phyloP scores from a whole-genome alignment of 345 rosid genomes.

The Nasturtium officinale region DNA sequence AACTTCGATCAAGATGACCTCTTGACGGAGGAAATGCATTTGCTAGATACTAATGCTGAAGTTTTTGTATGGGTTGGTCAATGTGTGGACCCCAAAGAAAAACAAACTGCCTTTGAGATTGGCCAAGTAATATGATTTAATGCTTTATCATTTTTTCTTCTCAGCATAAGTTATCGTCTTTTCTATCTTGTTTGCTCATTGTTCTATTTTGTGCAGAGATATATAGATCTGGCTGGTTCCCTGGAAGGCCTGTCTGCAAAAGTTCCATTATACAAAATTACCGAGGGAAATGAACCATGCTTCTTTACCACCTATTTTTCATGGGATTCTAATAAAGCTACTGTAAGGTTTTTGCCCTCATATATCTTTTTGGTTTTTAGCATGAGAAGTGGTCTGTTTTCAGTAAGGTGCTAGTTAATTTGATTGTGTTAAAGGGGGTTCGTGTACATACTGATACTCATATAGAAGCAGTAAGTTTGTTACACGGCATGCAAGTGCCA shows the following conservation, averaged over 20 bases:
- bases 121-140: constrained; percentile 69
- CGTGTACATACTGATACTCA: not conserved
- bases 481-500: not conserved
- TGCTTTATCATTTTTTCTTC: constrained; percentile 26
- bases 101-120: constrained; percentile 85
- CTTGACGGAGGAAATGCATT: constrained; percentile 85
- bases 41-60: constrained; percentile 94
- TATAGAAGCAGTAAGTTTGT: not conserved
- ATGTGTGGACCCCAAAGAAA: constrained; percentile 77
- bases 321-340: constrained; percentile 87
- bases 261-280: constrained; percentile 86
- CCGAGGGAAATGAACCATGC: constrained; percentile 96
- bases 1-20: constrained; percentile 95
- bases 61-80: constrained; percentile 99
- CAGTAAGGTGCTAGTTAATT: constrained; percentile 4
- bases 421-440: constrained; percentile 4
- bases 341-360: constrained; percentile 51
- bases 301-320: constrained; percentile 87
- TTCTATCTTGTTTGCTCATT: constrained; percentile 32
- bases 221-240: constrained; percentile 73
- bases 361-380: constrained; percentile 2
- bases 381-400: constrained; percentile 20
- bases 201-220: constrained; percentile 61
- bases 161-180: constrained; percentile 10
- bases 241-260: constrained; percentile 80